Evolutionary conservation across 768 basidiomycete species (phyloP).

Genomic region (Boletus insuetus): DNA sequence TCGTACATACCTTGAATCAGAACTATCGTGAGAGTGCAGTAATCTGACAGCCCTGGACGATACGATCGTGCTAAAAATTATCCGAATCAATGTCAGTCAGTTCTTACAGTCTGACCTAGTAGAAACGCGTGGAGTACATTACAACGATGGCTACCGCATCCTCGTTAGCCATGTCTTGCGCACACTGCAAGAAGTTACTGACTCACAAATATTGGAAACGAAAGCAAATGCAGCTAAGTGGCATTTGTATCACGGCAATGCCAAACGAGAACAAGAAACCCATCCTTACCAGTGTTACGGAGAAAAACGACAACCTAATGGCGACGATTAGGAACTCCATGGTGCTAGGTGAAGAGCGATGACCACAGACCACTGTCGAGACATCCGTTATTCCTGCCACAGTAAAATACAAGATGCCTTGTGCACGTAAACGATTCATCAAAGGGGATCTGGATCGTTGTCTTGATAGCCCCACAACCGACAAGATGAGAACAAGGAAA

Average conservation of each 20-base stretch:
- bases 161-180: background rate
- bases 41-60: conserved; percentile 12
- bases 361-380: background rate
- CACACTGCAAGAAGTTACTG: background rate
- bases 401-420: conserved; percentile 17
- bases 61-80: conserved; percentile 1
- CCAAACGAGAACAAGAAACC: background rate
- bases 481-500: conserved; percentile 17
- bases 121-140: conserved; percentile 2
- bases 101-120: background rate
- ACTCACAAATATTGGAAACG: conserved; percentile 5
- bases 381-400: conserved; percentile 12
- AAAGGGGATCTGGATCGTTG: conserved; percentile 11
- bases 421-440: conserved; percentile 12
- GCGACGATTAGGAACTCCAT: background rate
- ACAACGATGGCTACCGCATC: conserved; percentile 1
- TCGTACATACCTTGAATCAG: conserved; percentile 1
- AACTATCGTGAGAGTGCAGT: background rate
- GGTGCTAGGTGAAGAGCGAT: background rate
- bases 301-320: conserved; percentile 7
- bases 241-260: background rate
- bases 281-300: background rate
- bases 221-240: background rate
- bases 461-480: conserved; percentile 12
- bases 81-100: background rate